Base-by-base conservation (phyloP, 164 flowering plant species). In the Akebia trifoliata region DNA sequence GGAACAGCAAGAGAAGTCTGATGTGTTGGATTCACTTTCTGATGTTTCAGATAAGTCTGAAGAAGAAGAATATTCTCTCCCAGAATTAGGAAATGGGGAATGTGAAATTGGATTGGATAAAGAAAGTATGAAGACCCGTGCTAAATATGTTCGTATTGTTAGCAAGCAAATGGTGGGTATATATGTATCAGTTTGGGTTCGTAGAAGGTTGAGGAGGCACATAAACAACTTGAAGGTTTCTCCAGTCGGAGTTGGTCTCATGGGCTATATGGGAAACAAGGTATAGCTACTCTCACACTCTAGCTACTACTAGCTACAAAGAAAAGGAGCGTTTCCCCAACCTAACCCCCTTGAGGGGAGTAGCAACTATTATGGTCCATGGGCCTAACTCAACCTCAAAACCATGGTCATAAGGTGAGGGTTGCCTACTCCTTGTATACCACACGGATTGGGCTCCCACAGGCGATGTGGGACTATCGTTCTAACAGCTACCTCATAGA, bases 201-300 rank as follows among this genome's bases (percentile, higher is more conserved):
- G 83, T 0, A 74, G 72, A 70, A 78, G 81, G 63, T 68, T 93
- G 67, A 81, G 99, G 71, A 77, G 95, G 50, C 97, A 83, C 54
- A 74, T 90, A 54, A 86, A 80, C 67, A 79, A 87, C 76, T 63
- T 93, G 67, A 80, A 72, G 75, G 99, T 93, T 53, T 87, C 85
- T 35, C 90, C 90, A 26, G 97, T 93, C 64, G 99, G 99, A 55
- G 80, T 90, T 67, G 99, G 99, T 12, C 74, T 90, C 14, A 87
- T 93, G 99, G 99, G 99, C 45, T 93, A 90, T 81, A 86, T 93
- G 94, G 99, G 99, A 64, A 93, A 93, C 77, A 93, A 93, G 92
- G 98, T 93, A 15, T 50, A 8, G 7, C 26, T 17, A 14, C 26
- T n/a, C n/a, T n/a, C n/a, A n/a, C n/a, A n/a, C n/a, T n/a, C n/a